These are phyloP conservation scores for Knoxia roxburghii DNA, from an alignment of 257 asterid species.

Conservation along the genomic window DNA sequence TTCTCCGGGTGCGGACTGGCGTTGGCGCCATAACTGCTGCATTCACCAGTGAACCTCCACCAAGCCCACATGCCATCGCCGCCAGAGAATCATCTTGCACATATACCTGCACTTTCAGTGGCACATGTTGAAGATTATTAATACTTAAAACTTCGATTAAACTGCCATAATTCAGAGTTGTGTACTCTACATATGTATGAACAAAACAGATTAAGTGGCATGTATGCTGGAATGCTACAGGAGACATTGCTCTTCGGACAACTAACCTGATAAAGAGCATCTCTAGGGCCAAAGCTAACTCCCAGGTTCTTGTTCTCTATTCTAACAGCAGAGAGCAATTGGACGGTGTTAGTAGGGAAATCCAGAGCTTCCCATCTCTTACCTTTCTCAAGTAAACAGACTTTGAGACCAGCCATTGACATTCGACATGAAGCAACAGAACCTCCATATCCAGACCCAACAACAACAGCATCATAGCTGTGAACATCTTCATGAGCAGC, in stretches of 20 bases:
- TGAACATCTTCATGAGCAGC: constrained; percentile 8
- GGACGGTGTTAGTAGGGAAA: constrained; percentile 34
- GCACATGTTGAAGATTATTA: not conserved
- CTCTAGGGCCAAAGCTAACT: constrained; percentile 31
- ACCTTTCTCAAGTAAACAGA: constrained; percentile 54
- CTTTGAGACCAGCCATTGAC: constrained; percentile 46
- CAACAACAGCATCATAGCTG: constrained; percentile 47
- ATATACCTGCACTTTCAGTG: constrained; percentile 21
- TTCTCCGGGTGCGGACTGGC: constrained; percentile 30
- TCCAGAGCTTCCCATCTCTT: constrained; percentile 42
- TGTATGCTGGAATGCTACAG: too few species aligned
- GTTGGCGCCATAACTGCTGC: constrained; percentile 46
- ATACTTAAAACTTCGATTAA: not conserved
- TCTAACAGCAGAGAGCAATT: constrained; percentile 32
- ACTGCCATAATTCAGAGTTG: not conserved
- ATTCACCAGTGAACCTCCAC: constrained; percentile 59
- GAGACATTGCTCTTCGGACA: not conserved
- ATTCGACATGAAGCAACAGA: constrained; percentile 56
- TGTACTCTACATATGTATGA: not conserved
- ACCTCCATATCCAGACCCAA: constrained; percentile 60
- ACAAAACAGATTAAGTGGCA: too few species aligned
- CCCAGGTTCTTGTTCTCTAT: constrained; percentile 27
- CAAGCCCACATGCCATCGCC: constrained; percentile 46
- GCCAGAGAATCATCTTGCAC: constrained; percentile 40
- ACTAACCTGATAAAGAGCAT: constrained; percentile 30